Percentiles rank a stretch among this genome's conserved stretches.
phyloP scores from a whole-genome alignment of 139 green algal species.

The Pleodorina starrii region DNA sequence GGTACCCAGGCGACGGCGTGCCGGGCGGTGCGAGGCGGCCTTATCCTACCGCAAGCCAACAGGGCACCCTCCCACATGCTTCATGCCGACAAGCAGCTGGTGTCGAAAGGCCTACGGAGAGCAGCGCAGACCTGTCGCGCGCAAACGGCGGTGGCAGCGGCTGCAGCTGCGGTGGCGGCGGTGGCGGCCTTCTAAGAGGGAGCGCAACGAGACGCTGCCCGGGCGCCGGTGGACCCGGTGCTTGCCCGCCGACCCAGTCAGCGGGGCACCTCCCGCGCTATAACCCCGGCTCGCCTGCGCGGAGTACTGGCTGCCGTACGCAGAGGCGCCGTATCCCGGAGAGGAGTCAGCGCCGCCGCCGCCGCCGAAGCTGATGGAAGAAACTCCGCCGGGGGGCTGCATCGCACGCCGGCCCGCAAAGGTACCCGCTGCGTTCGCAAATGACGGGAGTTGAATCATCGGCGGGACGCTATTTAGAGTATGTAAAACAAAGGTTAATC shows the following conservation, averaged over 20 bases:
- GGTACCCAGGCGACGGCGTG: too few relatives aligned
- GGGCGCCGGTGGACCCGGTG: too few relatives aligned
- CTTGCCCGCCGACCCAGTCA: too few relatives aligned
- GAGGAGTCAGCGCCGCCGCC: not conserved
- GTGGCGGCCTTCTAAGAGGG: not conserved
- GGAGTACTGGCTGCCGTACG: not conserved
- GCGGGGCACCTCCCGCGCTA: not conserved
- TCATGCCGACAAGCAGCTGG: too few relatives aligned
- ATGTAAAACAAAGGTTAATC: not conserved
- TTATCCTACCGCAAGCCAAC: too few relatives aligned
- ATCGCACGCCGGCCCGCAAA: conserved; percentile 39
- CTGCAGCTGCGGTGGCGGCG: not conserved
- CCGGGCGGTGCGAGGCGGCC: too few relatives aligned
- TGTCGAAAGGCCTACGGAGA: not conserved
- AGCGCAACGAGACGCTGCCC: not conserved
- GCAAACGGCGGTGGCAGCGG: not conserved
- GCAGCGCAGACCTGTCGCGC: not conserved
- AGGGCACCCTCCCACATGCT: too few relatives aligned
- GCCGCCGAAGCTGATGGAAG: conserved; percentile 27
- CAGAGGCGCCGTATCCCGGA: not conserved
- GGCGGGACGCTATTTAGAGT: not conserved
- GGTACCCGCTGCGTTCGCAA: not conserved
- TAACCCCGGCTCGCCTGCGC: not conserved
- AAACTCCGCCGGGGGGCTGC: conserved; percentile 40
- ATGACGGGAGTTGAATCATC: not conserved